Conservation (phyloP, 257 asterid genomes). For the Cynanchum wilfordii region DNA sequence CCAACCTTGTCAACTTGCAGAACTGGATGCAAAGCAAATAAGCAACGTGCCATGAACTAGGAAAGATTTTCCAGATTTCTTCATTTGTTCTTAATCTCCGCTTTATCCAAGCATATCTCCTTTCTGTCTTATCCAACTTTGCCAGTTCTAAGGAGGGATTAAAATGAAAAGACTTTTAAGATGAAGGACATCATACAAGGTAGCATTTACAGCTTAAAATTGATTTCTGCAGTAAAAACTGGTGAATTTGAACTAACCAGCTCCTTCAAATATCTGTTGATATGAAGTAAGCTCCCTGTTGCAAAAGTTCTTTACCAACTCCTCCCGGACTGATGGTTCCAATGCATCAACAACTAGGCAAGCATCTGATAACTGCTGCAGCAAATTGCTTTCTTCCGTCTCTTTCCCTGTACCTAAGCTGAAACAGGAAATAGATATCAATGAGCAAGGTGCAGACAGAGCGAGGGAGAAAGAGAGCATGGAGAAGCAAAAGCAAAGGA, state of each 20-base stretch:
- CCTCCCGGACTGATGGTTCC: conserved; percentile 99
- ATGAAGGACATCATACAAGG: conserved; percentile 20
- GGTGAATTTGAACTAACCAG: conserved; percentile 51
- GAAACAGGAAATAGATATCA: conserved; percentile 20
- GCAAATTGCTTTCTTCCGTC: conserved; percentile 75
- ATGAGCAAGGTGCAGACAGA: background rate
- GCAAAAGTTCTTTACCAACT: conserved; percentile 80
- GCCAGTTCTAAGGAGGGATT: conserved; percentile 60
- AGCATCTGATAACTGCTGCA: conserved; percentile 93
- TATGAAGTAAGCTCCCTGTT: conserved; percentile 91
- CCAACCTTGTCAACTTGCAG: conserved; percentile 96
- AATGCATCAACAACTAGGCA: conserved; percentile 97
- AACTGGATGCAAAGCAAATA: conserved; percentile 95
- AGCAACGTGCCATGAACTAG: conserved; percentile 86
- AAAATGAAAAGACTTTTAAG: conserved; percentile 20
- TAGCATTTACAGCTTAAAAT: conserved; percentile 13
- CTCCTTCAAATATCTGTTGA: conserved; percentile 98
- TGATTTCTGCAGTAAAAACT: background rate
- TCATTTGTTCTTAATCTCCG: conserved; percentile 89
- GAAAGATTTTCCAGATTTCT: conserved; percentile 93
- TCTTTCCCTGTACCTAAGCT: conserved; percentile 99
- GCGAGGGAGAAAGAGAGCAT: conserved; percentile 5
- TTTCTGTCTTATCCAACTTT: conserved; percentile 86
- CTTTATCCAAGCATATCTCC: conserved; percentile 97
- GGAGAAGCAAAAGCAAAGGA: conserved; percentile 11